These are phyloP conservation scores for Neobulgaria alba DNA, from an alignment of 2,329 filamentous ascomycete species.

Conservation along the genomic window DNA sequence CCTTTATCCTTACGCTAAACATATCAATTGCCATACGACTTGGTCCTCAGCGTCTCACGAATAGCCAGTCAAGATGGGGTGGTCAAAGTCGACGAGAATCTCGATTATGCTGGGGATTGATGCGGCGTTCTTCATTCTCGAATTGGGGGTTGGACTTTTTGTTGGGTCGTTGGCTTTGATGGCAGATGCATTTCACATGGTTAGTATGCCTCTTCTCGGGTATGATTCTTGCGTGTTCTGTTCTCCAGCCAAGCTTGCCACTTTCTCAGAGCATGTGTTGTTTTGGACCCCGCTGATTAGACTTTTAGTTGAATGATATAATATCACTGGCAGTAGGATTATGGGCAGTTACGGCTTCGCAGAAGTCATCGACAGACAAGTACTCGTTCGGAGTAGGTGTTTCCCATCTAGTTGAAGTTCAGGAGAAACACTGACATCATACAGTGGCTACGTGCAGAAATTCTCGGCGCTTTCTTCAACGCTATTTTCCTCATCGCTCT, in stretches of 20 bases:
- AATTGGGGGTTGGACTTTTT: constrained; percentile 75
- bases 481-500: constrained; percentile 95
- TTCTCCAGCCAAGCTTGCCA: no score
- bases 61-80: constrained; percentile 63
- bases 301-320: constrained; percentile 85
- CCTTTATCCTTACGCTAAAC: no score
- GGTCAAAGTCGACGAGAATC: constrained; percentile 90
- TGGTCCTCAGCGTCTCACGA: no score
- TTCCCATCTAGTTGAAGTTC: not conserved
- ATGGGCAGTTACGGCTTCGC: constrained; percentile 89
- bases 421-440: constrained; percentile 17
- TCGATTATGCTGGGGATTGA: constrained; percentile 89
- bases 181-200: constrained; percentile 98
- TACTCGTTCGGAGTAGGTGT: constrained; percentile 84
- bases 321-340: constrained; percentile 85
- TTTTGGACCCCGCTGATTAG: constrained; percentile 10
- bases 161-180: constrained; percentile 89
- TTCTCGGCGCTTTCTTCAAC: constrained; percentile 91
- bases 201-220: no score
- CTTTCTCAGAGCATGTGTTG: not conserved
- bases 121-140: constrained; percentile 79
- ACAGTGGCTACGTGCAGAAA: constrained; percentile 94
- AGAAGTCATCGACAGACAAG: constrained; percentile 75
- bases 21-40: no score
- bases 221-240: no score